Conservation (phyloP, 2,329 filamentous ascomycete species). For the Xenosphaeropsis pyriputrescens region DNA sequence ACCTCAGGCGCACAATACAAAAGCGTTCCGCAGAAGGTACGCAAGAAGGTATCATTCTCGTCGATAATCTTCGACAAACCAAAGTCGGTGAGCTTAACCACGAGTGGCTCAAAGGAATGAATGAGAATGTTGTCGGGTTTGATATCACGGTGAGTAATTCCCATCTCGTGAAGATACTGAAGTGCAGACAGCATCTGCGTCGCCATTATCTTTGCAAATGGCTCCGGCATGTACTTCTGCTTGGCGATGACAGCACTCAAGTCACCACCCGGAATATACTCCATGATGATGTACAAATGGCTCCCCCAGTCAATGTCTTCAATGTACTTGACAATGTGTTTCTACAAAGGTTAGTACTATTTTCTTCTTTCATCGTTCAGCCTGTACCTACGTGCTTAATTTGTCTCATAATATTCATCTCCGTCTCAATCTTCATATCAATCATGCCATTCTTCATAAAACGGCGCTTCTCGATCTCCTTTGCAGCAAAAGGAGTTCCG, state of each 20-base stretch:
- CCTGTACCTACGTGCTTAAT: constrained; percentile 57
- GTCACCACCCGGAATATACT: constrained; percentile 73
- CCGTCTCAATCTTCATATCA: constrained; percentile 87
- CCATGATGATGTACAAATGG: constrained; percentile 93
- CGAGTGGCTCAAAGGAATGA: constrained; percentile 53
- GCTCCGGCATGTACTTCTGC: constrained; percentile 49
- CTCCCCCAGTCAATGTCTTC: constrained; percentile 74
- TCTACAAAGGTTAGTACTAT: constrained; percentile 26
- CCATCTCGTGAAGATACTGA: constrained; percentile 71
- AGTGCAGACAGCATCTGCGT: constrained; percentile 68
- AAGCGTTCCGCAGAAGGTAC: constrained; percentile 92
- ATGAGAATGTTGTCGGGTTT: constrained; percentile 98
- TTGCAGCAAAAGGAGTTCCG: constrained; percentile 75
- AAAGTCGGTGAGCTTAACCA: constrained; percentile 90
- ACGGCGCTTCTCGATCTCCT: constrained; percentile 83
- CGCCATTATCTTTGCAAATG: constrained; percentile 56
- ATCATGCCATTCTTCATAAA: constrained; percentile 88
- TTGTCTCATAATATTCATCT: constrained; percentile 89
- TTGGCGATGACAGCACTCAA: constrained; percentile 57
- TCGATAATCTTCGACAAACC: constrained; percentile 90
- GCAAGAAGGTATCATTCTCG: constrained; percentile 79
- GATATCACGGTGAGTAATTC: constrained; percentile 95
- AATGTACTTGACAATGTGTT: constrained; percentile 83
- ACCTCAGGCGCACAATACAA: constrained; percentile 96
- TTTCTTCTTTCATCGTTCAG: too few species aligned